A percentile compares a stretch with the other conserved stretches of the same genome.
Evolutionary conservation across 257 asterid species (phyloP).

Genomic region (Gentiana macrophylla): DNA sequence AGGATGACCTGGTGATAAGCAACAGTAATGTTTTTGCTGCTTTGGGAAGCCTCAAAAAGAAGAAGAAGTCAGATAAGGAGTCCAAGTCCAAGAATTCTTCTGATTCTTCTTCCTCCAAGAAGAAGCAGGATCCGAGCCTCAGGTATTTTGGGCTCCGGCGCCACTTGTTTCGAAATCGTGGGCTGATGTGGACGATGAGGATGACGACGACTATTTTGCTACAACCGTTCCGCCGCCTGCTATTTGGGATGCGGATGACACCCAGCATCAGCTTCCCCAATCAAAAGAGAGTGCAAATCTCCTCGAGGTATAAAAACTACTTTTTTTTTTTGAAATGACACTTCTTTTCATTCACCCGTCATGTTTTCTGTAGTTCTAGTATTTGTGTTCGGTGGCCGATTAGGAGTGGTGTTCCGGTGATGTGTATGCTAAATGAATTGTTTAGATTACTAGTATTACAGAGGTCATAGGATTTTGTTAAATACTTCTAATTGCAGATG

Average conservation of each 20-base stretch:
- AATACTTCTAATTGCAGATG: too few species aligned
- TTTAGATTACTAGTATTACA: too few species aligned
- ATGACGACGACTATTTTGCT: constrained; percentile 87
- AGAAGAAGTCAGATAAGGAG: constrained; percentile 75
- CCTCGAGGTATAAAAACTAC: constrained; percentile 44
- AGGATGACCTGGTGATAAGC: constrained; percentile 62
- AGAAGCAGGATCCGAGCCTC: constrained; percentile 21
- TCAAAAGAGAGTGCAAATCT: constrained; percentile 18
- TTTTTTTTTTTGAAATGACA: too few species aligned
- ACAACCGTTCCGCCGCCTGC: constrained; percentile 87
- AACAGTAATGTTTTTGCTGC: constrained; percentile 84
- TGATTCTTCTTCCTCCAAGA: constrained; percentile 5
- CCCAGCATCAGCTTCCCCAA: constrained; percentile 18
- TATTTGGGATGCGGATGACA: constrained; percentile 39
- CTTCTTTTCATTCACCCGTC: too few species aligned
- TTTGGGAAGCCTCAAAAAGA: constrained; percentile 67
- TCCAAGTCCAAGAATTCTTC: constrained; percentile 33
- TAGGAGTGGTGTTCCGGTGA: too few species aligned
- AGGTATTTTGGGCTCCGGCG: constrained; percentile 87
- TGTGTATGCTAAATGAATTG: too few species aligned
- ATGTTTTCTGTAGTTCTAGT: too few species aligned
- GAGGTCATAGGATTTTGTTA: too few species aligned
- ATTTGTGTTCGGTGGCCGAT: too few species aligned
- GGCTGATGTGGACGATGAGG: constrained; percentile 97
- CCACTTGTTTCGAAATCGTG: constrained; percentile 75